Conservation (phyloP, 768 basidiomycete species). For the Neoboletus magnificus region DNA sequence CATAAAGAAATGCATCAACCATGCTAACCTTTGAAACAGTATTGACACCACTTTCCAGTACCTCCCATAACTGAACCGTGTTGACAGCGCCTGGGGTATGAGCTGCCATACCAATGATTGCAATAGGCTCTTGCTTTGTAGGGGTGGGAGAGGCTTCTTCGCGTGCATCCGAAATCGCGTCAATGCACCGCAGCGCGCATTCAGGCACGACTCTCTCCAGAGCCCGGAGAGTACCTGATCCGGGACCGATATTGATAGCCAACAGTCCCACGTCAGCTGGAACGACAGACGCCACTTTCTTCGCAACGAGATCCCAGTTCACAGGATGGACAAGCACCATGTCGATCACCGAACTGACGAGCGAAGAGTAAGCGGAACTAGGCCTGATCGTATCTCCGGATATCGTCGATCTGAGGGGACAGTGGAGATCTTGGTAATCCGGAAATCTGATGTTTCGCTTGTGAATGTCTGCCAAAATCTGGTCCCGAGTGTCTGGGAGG, state of each 20-base stretch:
- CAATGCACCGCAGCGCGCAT: slow-evolving; percentile 12
- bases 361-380: slow-evolving; percentile 17
- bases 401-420: slow-evolving; percentile 46
- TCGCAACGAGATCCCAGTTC: slow-evolving; percentile 47
- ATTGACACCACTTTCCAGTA: slow-evolving; percentile 54
- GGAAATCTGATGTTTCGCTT: slow-evolving; percentile 51
- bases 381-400: slow-evolving; percentile 38
- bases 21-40: slow-evolving; percentile 52
- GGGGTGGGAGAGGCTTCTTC: neutral
- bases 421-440: slow-evolving; percentile 41
- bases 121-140: slow-evolving; percentile 50
- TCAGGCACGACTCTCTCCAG: slow-evolving; percentile 36
- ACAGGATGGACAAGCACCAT: slow-evolving; percentile 48
- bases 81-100: slow-evolving; percentile 49
- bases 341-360: slow-evolving; percentile 40
- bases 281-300: slow-evolving; percentile 23
- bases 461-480: slow-evolving; percentile 43
- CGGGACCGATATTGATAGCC: slow-evolving; percentile 51
- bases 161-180: slow-evolving; percentile 11
- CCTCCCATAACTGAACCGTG: slow-evolving; percentile 50
- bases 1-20: neutral
- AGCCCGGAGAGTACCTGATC: slow-evolving; percentile 37
- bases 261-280: slow-evolving; percentile 23
- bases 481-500: slow-evolving; percentile 31
- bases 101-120: slow-evolving; percentile 70